Evolutionary conservation across 345 rosid genomes (phyloP), one percentile per base, ranked within the genome.

Genomic region (Kernera saxatilis): DNA sequence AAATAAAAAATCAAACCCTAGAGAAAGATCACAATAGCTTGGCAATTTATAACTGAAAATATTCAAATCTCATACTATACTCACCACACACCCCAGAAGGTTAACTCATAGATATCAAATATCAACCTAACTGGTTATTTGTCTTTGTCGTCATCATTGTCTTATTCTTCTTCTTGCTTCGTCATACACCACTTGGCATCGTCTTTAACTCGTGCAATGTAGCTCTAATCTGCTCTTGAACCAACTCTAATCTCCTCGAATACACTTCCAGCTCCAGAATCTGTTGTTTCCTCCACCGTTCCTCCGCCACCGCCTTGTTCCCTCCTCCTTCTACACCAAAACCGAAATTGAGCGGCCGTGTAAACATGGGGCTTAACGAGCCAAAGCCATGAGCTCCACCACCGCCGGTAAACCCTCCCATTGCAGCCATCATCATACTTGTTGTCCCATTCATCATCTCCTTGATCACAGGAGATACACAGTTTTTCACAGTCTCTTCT

Each of bases 271-370:
- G 78, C 79, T 94, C 98, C 85, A 92, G 66, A 41, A 94, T 89
- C 86, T 92, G 98, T 69, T 89, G 97, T 71, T 86, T 92, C 86
- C 92, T 92, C 99, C 99, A 94, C 67, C 80, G 84, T 71, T 89
- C 99, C 52, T 94, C 98, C 27, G 66, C 70, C 82, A 67, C 68
- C 11, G 55, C 48, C 55, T 67, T 74, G 73, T 67, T 67, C 17
- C 74, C 76, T 37, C 82, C 90, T 30, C 81, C 88, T 19, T 61
- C 82, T 11, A 64, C 52, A 2, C 82, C 84, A 29, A 58, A 60
- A 21, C 83, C 61, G 1, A 67, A 37, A 56, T 17, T 69, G 2
- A 69, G 1, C 3, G 69, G 73, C 59, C 68, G 62, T 40, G 59
- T 70, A 80, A 65, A 73, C 68, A 44, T 48, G 72, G 44, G 72